Evolutionary conservation across 2,329 filamentous ascomycete species (phyloP).

Genomic region (Cladophialophora carrionii): DNA sequence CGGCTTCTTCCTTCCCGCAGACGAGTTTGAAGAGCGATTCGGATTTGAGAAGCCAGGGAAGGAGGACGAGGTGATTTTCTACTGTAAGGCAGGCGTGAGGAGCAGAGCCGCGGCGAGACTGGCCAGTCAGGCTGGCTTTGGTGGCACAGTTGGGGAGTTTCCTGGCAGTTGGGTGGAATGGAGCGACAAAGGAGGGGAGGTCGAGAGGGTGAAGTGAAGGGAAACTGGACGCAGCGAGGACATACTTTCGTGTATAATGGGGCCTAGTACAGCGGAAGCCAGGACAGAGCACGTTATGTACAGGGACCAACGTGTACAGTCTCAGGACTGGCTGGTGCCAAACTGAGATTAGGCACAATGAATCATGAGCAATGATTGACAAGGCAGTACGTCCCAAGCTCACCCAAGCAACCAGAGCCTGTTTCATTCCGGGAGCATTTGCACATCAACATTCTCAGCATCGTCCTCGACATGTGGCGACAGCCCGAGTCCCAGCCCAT

Average conservation of each 20-base stretch:
- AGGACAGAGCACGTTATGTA: background rate
- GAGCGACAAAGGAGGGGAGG: constrained; percentile 69
- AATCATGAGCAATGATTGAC: background rate
- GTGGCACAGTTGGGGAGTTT: constrained; percentile 60
- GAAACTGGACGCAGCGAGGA: background rate
- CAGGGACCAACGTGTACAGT: background rate
- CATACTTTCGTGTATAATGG: background rate
- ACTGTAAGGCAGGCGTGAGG: constrained; percentile 89
- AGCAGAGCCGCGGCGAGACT: constrained; percentile 75
- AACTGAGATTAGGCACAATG: background rate
- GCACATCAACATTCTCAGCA: constrained; percentile 77
- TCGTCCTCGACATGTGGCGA: constrained; percentile 66
- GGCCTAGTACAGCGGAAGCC: background rate
- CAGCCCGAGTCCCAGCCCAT: constrained; percentile 21
- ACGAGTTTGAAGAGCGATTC: constrained; percentile 82
- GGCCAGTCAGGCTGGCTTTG: constrained; percentile 76
- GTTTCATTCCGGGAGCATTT: constrained; percentile 37
- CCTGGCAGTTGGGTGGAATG: constrained; percentile 70
- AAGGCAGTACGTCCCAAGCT: background rate
- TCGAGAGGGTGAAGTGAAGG: constrained; percentile 53
- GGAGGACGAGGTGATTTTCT: constrained; percentile 70
- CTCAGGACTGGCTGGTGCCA: background rate
- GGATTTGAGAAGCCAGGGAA: constrained; percentile 72
- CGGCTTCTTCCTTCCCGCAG: constrained; percentile 71
- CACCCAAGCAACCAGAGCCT: background rate